Base-by-base conservation (phyloP, 169 alveolate species). In the Plasmodium cynomolgi region DNA sequence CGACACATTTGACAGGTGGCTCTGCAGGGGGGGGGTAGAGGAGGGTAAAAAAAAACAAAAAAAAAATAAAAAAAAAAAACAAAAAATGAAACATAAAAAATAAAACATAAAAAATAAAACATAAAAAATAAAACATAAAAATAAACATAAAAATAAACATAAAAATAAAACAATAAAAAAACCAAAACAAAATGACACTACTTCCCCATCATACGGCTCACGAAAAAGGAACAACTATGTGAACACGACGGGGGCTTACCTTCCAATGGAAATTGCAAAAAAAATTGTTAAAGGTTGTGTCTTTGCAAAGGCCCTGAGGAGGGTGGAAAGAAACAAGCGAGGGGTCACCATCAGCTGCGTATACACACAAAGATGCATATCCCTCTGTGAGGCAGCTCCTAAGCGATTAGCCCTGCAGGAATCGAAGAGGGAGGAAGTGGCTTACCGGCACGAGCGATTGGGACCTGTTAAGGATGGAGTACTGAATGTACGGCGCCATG, bases 231-330 rank as follows among this genome's bases (percentile, higher is more conserved):
- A 26, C 7, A 26, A 54, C 33, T 2, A 11, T 26, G 47, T n/a
- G 8, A 80, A 23, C 71, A 74, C 80, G 17, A 37, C 80, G n/a
- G 29, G 54, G 33, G 1, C 41, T 77, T 80, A 88, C 94, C 56
- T 88, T 88, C 94, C 94, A 88, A 37, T 88, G 86, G 39, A 88
- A 88, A n/a, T 88, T 58, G 72, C 54, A 17, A 77, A 88, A 88
- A 88, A 88, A 88, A 9, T 71, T 72, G 54, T 20, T 88, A 80
- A 88, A 88, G 15, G 84, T 88, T 31, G 77, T 80, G 34, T 50
- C 79, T 54, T 81, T 79, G 33, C 94, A 88, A 17, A 88, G 58
- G 2, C 91, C 90, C 94, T 88, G 41, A n/a, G 20, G 33, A 26
- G 33, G 82, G 56, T 34, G 81, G 44, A 56, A 54, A 79, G 33